These are phyloP conservation scores for Tylopilus vinaceipallidus DNA, from an alignment of 768 basidiomycete genomes.

Conservation along the genomic window DNA sequence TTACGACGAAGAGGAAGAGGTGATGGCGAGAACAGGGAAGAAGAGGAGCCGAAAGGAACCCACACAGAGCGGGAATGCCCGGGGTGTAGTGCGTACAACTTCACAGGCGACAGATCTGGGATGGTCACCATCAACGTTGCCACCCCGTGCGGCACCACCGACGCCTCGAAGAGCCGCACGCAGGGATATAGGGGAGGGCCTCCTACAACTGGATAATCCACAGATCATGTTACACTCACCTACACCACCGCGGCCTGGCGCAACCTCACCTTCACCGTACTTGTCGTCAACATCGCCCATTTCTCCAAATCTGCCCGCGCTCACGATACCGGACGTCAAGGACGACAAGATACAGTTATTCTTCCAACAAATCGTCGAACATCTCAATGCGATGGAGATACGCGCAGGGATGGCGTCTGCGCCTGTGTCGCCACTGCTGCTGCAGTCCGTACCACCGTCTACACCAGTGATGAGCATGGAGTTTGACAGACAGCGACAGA, in stretches of 20 bases:
- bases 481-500: constrained; percentile 18
- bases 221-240: constrained; percentile 27
- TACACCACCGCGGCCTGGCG: constrained; percentile 25
- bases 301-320: constrained; percentile 41
- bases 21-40: constrained; percentile 31
- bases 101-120: constrained; percentile 26
- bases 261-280: constrained; percentile 24
- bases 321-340: constrained; percentile 67
- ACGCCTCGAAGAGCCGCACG: constrained; percentile 59
- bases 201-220: constrained; percentile 13
- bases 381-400: constrained; percentile 71
- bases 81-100: constrained; percentile 20
- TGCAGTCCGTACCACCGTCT: constrained; percentile 8
- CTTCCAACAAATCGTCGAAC: constrained; percentile 81
- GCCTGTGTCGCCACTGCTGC: constrained; percentile 14
- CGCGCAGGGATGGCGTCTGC: constrained; percentile 35
- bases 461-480: constrained; percentile 16
- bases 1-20: constrained; percentile 69
- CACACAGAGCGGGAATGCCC: constrained; percentile 26
- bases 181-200: constrained; percentile 21
- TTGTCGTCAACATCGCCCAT: constrained; percentile 29
- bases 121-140: constrained; percentile 39
- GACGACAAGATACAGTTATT: constrained; percentile 80
- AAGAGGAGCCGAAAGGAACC: constrained; percentile 36
- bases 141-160: constrained; percentile 55